Base-by-base conservation (phyloP, 345 rosid genomes). In the Noccaea caerulescens region DNA sequence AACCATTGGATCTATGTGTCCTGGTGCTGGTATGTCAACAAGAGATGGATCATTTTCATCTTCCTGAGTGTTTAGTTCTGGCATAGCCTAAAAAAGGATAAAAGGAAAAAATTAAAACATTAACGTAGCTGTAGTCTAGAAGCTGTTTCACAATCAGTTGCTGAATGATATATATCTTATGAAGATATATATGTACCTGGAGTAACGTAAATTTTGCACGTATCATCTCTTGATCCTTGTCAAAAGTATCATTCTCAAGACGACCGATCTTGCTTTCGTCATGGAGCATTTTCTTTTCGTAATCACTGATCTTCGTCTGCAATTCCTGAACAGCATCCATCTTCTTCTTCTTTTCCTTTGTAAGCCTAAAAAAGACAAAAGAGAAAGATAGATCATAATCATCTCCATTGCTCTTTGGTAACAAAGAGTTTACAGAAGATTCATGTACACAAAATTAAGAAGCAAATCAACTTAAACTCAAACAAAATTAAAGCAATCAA, bases 161-260 rank as follows among this genome's bases (percentile, higher is more conserved):
- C 3, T 12, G 16, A 54, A 32, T 9, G n/a, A 25, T n/a, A 1
- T 27, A 10, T 49, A 10, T 49, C 27, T 25, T 25, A 25, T 25
- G 27, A 25, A 25, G 27, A 25, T 27, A 52, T 32, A 32, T 33
- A 33, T 6, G 7, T 13, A 55, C 60, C 42, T 56, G 25, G 12
- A 56, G 6, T 34, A 56, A 0, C 20, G 42, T 56, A 8, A 56
- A 56, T 6, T 56, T 56, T 13, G 42, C 60, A 34, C 60, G 42
- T 33, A 8, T n/a, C 27, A 56, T 56, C 60, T 56, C 60, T 13
- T 56, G 25, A 56, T 56, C 43, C 60, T 7, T 56, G 6, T 33
- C 4, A 4, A 56, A 56, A 56, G 8, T 10, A 14, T 56, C 41
- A 33, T 33, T 1, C 25, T 56, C 25, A 8, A 55, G 60, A 55